Base-by-base conservation (phyloP, 805 yeast genomes). In the Kuraishia piskuri region DNA sequence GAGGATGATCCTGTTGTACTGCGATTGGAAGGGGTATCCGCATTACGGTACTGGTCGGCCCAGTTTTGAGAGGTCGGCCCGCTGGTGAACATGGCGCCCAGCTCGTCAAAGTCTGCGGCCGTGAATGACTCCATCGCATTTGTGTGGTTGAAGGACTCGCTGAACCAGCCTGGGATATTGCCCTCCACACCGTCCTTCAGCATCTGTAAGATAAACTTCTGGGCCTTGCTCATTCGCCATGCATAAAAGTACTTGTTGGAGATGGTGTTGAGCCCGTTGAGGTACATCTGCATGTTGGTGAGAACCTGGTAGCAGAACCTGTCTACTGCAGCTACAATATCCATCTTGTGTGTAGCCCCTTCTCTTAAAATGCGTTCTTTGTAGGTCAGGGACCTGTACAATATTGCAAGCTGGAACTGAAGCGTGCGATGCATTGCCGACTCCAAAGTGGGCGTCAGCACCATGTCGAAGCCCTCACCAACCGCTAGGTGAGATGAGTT, bases 201-300 rank as follows among this genome's bases (percentile, higher is more conserved):
- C 3, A 76, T 52, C 22, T 65, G 68, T 12, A 75, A 57, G 21
- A 82, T 59, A 48, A 69, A 74, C 5, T 64, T 64, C 51, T 78
- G 79, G 0, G 87, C 84, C 59, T 83, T 84, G 40, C 80, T 73
- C 62, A 85, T 75, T 66, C 86, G 77, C 82, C 84, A 82, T 1
- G 90, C 86, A 61, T 83, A 83, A 54, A 80, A 82, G 61, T 83
- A 85, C 57, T 81, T 74, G 23, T 69, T 72, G 21, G 88, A 79
- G 37, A 86, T 66, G 45, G 72, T 71, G 20, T 68, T 73, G 65
- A 54, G 73, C 58, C 67, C 76, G 50, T 55, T 63, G 56, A 59
- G 67, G 57, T 78, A 79, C 19, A 64, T 61, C 37, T 70, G 72
- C 73, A 74, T 71, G 53, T 75, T 76, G 5, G 63, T 63, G 50